A percentile compares a stretch with the other conserved stretches of the same genome.
phyloP scores from a whole-genome alignment of 495 filamentous ascomycete species.

The Terfezia boudieri region DNA sequence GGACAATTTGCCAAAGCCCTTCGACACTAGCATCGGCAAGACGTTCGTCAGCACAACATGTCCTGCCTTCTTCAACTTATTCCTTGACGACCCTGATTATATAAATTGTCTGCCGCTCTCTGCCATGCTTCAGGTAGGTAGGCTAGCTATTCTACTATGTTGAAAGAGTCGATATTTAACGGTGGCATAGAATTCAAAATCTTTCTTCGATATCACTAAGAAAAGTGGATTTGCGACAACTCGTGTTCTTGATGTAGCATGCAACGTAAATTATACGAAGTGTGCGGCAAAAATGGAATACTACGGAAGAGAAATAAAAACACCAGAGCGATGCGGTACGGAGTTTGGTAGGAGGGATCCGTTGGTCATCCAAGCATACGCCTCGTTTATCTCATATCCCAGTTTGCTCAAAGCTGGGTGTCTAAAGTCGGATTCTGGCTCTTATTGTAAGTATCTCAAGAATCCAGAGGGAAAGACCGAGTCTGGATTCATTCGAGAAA shows the following conservation, averaged over 20 bases:
- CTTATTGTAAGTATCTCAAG: constrained; percentile 30
- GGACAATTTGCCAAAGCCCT: neutral
- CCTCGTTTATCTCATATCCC: constrained; percentile 47
- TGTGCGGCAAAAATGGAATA: constrained; percentile 12
- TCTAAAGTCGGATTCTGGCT: constrained; percentile 32
- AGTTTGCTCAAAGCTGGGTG: constrained; percentile 62
- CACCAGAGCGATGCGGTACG: constrained; percentile 36
- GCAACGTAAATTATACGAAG: constrained; percentile 5
- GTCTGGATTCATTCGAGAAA: neutral
- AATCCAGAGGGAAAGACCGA: too few relatives aligned
- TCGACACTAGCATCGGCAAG: neutral
- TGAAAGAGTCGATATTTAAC: too few relatives aligned
- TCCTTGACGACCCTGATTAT: constrained; percentile 9
- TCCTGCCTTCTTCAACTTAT: constrained; percentile 8
- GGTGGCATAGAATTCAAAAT: constrained; percentile 10
- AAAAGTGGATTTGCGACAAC: constrained; percentile 12
- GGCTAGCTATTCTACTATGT: neutral
- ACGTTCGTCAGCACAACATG: constrained; percentile 5
- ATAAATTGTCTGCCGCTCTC: constrained; percentile 13
- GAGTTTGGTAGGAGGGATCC: constrained; percentile 47
- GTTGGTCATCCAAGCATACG: constrained; percentile 48
- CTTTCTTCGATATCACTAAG: constrained; percentile 14
- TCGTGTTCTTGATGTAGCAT: constrained; percentile 9
- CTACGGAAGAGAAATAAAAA: constrained; percentile 7
- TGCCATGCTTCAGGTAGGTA: constrained; percentile 15